A percentile compares a stretch with the other conserved stretches of the same genome.
Conservation (phyloP, 495 filamentous ascomycete species). For the Neurospora sublineolata region DNA sequence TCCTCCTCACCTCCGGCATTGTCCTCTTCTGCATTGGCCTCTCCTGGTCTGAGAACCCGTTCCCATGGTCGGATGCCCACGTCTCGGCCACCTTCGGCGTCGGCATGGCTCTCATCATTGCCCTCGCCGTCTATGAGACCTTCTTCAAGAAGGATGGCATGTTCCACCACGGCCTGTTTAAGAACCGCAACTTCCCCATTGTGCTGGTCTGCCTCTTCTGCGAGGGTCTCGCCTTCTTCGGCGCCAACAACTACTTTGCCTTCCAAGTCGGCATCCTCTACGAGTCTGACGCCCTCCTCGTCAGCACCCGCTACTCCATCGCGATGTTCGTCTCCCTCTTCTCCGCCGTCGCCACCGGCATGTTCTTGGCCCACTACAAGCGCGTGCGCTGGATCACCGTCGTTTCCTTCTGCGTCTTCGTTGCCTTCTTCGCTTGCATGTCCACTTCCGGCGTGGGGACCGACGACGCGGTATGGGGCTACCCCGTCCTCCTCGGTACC, state of each 20-base stretch:
- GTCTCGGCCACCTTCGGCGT: constrained; percentile 20
- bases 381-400: constrained; percentile 15
- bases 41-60: constrained; percentile 24
- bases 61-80: constrained; percentile 20
- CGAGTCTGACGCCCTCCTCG: constrained; percentile 15
- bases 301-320: constrained; percentile 17
- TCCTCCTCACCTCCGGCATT: constrained; percentile 15
- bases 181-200: constrained; percentile 22
- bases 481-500: constrained; percentile 20
- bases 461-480: constrained; percentile 16
- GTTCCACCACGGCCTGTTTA: constrained; percentile 26
- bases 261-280: constrained; percentile 22
- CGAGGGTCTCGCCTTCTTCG: constrained; percentile 26
- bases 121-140: constrained; percentile 19
- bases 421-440: constrained; percentile 22
- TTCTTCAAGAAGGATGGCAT: constrained; percentile 26
- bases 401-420: constrained; percentile 15
- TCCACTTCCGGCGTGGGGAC: constrained; percentile 6
- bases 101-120: constrained; percentile 10
- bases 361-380: constrained; percentile 18
- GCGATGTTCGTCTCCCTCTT: constrained; percentile 14
- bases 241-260: constrained; percentile 26
- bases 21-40: constrained; percentile 24
- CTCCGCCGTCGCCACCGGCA: constrained; percentile 6
- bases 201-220: constrained; percentile 17